Evolutionary conservation across 768 basidiomycete species (phyloP).

Genomic region (Mycena olivaceomarginata): DNA sequence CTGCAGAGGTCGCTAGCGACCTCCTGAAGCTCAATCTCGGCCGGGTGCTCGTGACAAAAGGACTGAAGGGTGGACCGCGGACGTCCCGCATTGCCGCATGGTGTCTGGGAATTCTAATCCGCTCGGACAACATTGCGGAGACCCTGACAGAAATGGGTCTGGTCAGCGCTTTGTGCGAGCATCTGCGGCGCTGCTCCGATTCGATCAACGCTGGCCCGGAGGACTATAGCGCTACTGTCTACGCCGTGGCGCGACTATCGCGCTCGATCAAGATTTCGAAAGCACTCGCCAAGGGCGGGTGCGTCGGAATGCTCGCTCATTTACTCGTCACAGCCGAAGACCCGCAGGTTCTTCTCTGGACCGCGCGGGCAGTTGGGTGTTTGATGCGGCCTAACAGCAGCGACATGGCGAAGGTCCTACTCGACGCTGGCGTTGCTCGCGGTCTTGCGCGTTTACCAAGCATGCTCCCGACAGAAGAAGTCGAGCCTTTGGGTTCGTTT

Average conservation of each 20-base stretch:
- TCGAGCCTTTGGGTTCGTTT: slow-evolving; percentile 50
- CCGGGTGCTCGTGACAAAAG: slow-evolving; percentile 41
- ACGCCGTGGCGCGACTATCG: slow-evolving; percentile 49
- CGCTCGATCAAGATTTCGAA: slow-evolving; percentile 53
- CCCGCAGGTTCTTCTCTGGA: slow-evolving; percentile 46
- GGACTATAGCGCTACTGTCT: slow-evolving; percentile 47
- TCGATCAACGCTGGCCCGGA: slow-evolving; percentile 37
- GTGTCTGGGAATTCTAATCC: slow-evolving; percentile 47
- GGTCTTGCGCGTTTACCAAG: slow-evolving; percentile 50
- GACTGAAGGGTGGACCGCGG: slow-evolving; percentile 43
- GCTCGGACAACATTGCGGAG: slow-evolving; percentile 49
- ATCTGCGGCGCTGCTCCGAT: slow-evolving; percentile 44
- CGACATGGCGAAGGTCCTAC: slow-evolving; percentile 49
- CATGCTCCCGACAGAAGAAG: slow-evolving; percentile 49
- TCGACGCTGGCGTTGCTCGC: slow-evolving; percentile 50
- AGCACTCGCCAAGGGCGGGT: slow-evolving; percentile 47
- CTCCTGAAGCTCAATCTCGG: slow-evolving; percentile 48
- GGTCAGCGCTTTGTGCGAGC: slow-evolving; percentile 41
- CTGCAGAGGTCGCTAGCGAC: slow-evolving; percentile 47
- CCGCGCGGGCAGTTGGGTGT: slow-evolving; percentile 50
- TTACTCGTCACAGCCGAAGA: slow-evolving; percentile 44
- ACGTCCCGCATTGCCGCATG: slow-evolving; percentile 48
- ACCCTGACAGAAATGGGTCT: slow-evolving; percentile 41
- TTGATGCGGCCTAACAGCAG: slow-evolving; percentile 52
- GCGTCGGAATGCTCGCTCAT: slow-evolving; percentile 44